Evolutionary conservation across 164 flowering plant species (phyloP).

Genomic region (Brasenia schreberi): DNA sequence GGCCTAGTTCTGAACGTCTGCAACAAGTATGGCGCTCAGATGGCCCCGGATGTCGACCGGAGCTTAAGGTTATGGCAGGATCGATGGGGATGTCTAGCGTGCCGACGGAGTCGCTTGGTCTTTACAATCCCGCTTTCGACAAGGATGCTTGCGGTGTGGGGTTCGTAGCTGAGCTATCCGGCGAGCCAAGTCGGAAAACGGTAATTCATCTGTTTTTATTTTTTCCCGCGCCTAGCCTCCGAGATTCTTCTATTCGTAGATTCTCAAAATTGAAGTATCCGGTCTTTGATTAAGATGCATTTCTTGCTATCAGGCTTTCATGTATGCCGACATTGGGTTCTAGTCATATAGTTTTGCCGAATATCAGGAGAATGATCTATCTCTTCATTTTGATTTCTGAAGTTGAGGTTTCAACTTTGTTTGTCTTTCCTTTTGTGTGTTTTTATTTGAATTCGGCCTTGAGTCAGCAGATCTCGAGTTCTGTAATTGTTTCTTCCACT

Average conservation of each 20-base stretch:
- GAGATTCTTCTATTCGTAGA: background rate
- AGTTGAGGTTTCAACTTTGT: too few relatives aligned
- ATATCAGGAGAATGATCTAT: too few relatives aligned
- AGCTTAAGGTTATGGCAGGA: conserved; percentile 35
- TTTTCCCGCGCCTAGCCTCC: background rate
- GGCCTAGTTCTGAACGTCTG: conserved; percentile 27
- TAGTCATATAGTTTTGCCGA: too few relatives aligned
- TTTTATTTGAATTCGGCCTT: too few relatives aligned
- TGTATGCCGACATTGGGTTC: too few relatives aligned
- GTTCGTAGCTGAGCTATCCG: conserved; percentile 90
- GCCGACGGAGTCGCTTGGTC: conserved; percentile 90
- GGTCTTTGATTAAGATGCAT: too few relatives aligned
- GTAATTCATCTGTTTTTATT: conserved; percentile 17
- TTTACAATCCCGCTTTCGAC: conserved; percentile 80
- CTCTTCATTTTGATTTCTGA: too few relatives aligned
- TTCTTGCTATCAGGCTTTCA: too few relatives aligned
- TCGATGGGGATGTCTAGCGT: conserved; percentile 56
- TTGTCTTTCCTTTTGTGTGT: too few relatives aligned
- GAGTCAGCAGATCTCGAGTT: too few relatives aligned
- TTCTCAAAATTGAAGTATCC: background rate
- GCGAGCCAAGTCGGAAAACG: conserved; percentile 77
- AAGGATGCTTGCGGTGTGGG: conserved; percentile 99
- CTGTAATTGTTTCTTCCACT: too few relatives aligned
- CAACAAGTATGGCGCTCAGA: conserved; percentile 57
- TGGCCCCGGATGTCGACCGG: conserved; percentile 58